Base-by-base conservation (phyloP, 2,329 filamentous ascomycete genomes). In the Zymoseptoria passerinii region DNA sequence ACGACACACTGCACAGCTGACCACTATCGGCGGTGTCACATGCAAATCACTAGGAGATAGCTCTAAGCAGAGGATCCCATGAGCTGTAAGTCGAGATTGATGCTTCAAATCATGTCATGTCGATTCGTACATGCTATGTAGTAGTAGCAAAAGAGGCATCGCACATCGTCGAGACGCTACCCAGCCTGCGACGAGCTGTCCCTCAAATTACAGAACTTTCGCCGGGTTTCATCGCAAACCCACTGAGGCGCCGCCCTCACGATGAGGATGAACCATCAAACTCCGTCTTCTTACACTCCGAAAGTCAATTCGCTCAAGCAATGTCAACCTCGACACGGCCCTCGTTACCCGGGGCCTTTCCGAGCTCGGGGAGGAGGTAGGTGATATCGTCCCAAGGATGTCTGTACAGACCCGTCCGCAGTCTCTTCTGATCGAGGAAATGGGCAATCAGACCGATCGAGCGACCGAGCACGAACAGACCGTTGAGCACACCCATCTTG, bases 361-460 rank as follows among this genome's bases (percentile, higher is more conserved):
- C 80, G 63, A 95, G 80, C 77, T 83, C 89, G 72, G 91, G 91
- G 68, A 96, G 86, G 69, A 96, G 84, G 80, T 96, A 95, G 67
- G 91, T 96, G 74, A 96, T 96, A 76, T 96, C 92, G 75, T 96
- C 94, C 94, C 94, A 97, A 74, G 94, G 94, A 85, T 74, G 91
- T 76, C 94, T 89, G 89, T 99, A 99, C 66, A 99, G 86, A 76
- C 94, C 94, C 72, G 94, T 99, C 72, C 92, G 89, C 77, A 99
- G 84, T 78, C 94, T 87, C 92, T 99, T 99, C 85, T 99, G 94
- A 81, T 99, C 94, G 71, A 99, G 87, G 84, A 92, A 97, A 80
- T 99, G 94, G 73, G 94, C 94, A 88, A 99, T 99, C 68, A 99
- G 83, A 89, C 94, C 94, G 73, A 99, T 99, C 77, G 85, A 90